Percentiles rank a stretch among this genome's conserved stretches.
phyloP scores from a whole-genome alignment of 495 filamentous ascomycete genomes.

The Amorphotheca resinae region DNA sequence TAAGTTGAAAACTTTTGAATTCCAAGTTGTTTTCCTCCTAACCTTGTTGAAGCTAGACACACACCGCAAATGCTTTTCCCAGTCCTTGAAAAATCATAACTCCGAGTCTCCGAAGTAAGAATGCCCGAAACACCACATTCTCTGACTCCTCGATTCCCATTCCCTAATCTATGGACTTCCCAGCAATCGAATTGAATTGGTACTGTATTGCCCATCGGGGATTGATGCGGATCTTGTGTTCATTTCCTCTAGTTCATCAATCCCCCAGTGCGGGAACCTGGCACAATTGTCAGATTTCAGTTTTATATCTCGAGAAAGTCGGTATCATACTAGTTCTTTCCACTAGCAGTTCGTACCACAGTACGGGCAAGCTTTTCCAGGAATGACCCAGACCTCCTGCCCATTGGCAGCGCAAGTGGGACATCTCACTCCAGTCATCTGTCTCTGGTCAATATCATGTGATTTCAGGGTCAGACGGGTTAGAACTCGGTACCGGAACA shows the following conservation, averaged over 20 bases:
- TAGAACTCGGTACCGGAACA: slow-evolving; percentile 2
- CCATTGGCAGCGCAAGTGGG: slow-evolving; percentile 30
- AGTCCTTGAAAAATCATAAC: background rate
- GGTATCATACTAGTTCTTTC: background rate
- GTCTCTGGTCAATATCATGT: slow-evolving; percentile 5
- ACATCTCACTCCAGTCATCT: slow-evolving; percentile 23
- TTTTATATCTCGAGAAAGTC: background rate
- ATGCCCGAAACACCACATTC: background rate
- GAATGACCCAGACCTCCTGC: slow-evolving; percentile 37
- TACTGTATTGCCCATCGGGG: background rate
- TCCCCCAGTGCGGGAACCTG: background rate
- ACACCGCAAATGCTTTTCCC: background rate
- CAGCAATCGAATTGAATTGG: background rate
- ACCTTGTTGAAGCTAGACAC: background rate
- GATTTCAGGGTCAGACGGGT: background rate
- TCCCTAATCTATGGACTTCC: background rate
- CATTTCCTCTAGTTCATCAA: background rate
- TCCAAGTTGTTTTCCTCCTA: too few species aligned
- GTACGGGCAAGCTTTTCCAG: slow-evolving; percentile 31
- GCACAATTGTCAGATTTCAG: background rate
- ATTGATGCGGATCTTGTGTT: background rate
- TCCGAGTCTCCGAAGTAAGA: background rate
- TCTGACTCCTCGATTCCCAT: background rate
- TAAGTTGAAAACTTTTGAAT: too few species aligned
- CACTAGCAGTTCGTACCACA: slow-evolving; percentile 27